Percentiles rank a stretch among this genome's conserved stretches.
Evolutionary conservation across 2,329 filamentous ascomycete species (phyloP).

Genomic region (Ophiosphaerella korrae): DNA sequence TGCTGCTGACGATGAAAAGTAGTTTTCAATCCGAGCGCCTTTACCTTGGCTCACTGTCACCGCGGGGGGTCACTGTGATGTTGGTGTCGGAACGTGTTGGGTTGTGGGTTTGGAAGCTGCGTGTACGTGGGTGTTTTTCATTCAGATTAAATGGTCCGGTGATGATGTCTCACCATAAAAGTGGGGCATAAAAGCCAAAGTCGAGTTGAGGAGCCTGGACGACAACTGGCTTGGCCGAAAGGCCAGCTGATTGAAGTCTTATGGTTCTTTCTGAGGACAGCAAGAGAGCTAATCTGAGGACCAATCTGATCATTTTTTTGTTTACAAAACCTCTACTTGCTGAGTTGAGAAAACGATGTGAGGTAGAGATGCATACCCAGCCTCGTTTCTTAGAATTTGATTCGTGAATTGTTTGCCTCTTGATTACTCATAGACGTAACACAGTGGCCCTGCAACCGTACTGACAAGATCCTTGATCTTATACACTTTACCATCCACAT

Average conservation of each 20-base stretch:
- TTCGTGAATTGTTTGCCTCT: neutral
- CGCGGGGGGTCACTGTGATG: slow-evolving; percentile 5
- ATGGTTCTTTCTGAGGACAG: slow-evolving; percentile 40
- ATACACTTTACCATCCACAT: slow-evolving; percentile 40
- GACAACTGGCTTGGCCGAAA: slow-evolving; percentile 14
- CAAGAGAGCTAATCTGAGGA: slow-evolving; percentile 46
- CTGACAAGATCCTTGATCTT: slow-evolving; percentile 53
- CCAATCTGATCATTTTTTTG: slow-evolving; percentile 5
- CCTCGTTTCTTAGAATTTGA: neutral
- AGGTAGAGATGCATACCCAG: no score
- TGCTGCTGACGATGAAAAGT: slow-evolving; percentile 37
- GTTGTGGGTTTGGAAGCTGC: slow-evolving; percentile 10
- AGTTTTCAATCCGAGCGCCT: slow-evolving; percentile 47
- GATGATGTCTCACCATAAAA: slow-evolving; percentile 37
- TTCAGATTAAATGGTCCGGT: slow-evolving; percentile 30
- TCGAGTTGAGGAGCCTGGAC: slow-evolving; percentile 35
- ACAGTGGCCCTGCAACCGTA: slow-evolving; percentile 54
- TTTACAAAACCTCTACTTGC: neutral
- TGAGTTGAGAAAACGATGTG: no score
- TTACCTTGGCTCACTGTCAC: slow-evolving; percentile 8
- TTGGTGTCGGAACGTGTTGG: slow-evolving; percentile 32
- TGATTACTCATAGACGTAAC: slow-evolving; percentile 51
- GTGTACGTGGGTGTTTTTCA: slow-evolving; percentile 15
- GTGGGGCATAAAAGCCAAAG: slow-evolving; percentile 43
- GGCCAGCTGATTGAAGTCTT: slow-evolving; percentile 13